These are phyloP conservation scores for Solanum arcanum DNA, from an alignment of 257 asterid genomes.

Conservation along the genomic window DNA sequence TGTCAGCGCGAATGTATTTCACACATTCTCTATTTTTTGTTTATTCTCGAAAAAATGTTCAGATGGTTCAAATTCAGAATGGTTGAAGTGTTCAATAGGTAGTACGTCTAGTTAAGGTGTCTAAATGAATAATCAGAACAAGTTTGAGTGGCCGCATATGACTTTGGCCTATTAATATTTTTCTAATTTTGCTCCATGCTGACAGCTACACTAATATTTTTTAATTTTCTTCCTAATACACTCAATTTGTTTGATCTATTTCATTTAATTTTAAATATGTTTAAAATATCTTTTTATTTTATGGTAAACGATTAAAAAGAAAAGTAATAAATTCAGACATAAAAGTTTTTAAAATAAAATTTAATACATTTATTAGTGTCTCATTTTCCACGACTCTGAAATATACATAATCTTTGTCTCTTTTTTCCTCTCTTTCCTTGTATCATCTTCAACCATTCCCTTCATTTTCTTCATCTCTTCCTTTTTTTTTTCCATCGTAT, in stretches of 20 bases:
- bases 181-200: background rate
- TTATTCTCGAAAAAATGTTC: too few species aligned
- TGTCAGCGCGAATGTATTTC: too few species aligned
- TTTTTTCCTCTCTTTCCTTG: constrained; percentile 6
- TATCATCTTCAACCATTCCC: constrained; percentile 4
- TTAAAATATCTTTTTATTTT: too few species aligned
- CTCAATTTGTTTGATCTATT: background rate
- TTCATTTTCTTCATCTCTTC: background rate
- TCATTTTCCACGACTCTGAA: background rate
- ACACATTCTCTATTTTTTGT: too few species aligned
- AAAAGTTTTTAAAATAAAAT: background rate
- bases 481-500: background rate
- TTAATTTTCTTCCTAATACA: background rate
- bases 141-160: too few species aligned
- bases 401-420: background rate
- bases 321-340: background rate
- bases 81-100: too few species aligned
- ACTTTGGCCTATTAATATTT: background rate
- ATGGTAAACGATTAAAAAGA: too few species aligned
- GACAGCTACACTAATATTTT: background rate
- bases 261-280: too few species aligned
- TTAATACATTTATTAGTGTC: background rate
- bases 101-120: too few species aligned
- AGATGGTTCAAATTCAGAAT: too few species aligned
- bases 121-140: too few species aligned